Percentiles rank a stretch among this genome's conserved stretches.
Conservation (phyloP, 75 land plant genomes). For the Picea glauca region DNA sequence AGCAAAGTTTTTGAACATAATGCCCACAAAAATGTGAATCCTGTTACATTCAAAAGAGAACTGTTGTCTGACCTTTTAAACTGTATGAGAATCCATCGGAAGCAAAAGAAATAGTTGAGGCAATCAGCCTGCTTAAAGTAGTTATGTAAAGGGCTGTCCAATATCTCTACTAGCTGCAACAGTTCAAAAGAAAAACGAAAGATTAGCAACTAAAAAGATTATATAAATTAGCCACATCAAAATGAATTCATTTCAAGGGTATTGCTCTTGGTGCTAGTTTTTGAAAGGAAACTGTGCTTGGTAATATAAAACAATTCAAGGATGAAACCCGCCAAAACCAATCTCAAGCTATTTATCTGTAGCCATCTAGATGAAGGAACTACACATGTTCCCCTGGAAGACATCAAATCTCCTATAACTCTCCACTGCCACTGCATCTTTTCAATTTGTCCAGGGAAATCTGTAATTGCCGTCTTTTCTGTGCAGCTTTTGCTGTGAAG, state of each 20-base stretch:
- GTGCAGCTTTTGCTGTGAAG: neutral
- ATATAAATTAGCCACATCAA: neutral
- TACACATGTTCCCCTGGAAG: neutral
- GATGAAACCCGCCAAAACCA: neutral
- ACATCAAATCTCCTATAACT: neutral
- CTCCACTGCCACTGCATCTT: neutral
- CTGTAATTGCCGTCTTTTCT: neutral
- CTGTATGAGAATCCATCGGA: slow-evolving; percentile 97
- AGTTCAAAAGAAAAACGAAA: slow-evolving; percentile 5
- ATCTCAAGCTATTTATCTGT: neutral
- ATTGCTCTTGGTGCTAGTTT: neutral
- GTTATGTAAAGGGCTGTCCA: slow-evolving; percentile 81
- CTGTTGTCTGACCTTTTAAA: slow-evolving; percentile 74
- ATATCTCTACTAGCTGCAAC: slow-evolving; percentile 85
- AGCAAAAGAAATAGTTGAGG: slow-evolving; percentile 97
- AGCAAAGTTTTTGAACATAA: neutral
- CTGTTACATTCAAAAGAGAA: neutral
- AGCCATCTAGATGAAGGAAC: neutral
- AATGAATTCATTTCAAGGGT: neutral
- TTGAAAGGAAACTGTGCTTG: neutral
- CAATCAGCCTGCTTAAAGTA: slow-evolving; percentile 95
- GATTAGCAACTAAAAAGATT: neutral
- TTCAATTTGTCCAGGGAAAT: neutral
- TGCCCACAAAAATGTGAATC: neutral
- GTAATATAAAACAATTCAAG: neutral